Percentiles rank a stretch among this genome's conserved stretches.
Evolutionary conservation across 208 protist species (phyloP).

Genomic region (Trypanosoma avium): DNA sequence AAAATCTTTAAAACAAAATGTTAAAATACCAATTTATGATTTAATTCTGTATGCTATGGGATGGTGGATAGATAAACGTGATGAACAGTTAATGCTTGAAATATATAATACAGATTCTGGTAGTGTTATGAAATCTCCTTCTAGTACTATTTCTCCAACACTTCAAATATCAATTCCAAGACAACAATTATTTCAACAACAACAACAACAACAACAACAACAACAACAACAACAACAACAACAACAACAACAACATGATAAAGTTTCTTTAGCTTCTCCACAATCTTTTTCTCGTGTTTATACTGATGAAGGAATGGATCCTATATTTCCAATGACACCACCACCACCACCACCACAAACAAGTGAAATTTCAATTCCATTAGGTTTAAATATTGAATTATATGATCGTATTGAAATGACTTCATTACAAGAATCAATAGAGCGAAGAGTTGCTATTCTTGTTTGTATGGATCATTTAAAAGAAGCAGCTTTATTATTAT

Average conservation of each 20-base stretch:
- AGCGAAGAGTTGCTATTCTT: constrained; percentile 75
- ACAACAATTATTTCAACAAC: background rate
- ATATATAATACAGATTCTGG: background rate
- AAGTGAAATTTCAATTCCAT: background rate
- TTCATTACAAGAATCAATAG: constrained; percentile 67
- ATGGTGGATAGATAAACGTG: constrained; percentile 27
- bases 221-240: background rate
- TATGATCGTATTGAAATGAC: constrained; percentile 56
- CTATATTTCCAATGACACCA: background rate
- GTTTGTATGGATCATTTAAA: constrained; percentile 47
- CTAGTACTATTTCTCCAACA: background rate
- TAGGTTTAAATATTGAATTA: background rate
- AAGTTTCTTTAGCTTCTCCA: background rate
- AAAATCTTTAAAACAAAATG: background rate
- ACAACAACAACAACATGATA: constrained; percentile 1
- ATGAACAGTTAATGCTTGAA: constrained; percentile 12
- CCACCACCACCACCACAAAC: background rate
- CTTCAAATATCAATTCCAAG: background rate
- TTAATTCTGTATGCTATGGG: constrained; percentile 55
- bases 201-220: background rate
- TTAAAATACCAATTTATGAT: constrained; percentile 20
- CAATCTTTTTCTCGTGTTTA: background rate
- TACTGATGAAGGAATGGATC: constrained; percentile 6
- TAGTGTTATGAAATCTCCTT: background rate
- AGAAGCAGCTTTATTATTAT: constrained; percentile 59